Conservation (phyloP, 768 basidiomycete genomes). For the Chalciporus piperatus region DNA sequence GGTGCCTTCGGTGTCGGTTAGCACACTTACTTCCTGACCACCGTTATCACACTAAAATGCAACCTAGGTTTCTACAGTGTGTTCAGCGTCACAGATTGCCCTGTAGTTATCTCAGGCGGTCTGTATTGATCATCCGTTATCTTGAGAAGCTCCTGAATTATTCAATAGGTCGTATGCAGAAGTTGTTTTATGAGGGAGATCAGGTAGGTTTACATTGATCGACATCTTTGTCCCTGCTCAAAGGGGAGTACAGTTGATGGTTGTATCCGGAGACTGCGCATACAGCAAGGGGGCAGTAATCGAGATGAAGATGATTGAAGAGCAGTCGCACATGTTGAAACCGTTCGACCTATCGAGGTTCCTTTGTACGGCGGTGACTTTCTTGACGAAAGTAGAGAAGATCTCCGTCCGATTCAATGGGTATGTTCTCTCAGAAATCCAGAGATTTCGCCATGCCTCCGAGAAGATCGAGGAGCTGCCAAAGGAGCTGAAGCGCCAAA, state of each 20-base stretch:
- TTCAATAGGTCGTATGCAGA: background rate
- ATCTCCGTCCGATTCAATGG: conserved; percentile 6
- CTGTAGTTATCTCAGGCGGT: conserved; percentile 25
- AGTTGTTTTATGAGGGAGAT: conserved; percentile 6
- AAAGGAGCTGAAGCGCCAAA: conserved; percentile 23
- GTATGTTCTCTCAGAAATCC: conserved; percentile 1
- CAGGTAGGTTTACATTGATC: conserved; percentile 4
- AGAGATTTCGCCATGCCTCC: background rate
- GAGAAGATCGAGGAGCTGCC: background rate
- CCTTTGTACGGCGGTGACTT: conserved; percentile 46
- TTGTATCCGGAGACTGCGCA: background rate
- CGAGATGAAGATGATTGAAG: conserved; percentile 45
- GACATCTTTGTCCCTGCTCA: background rate
- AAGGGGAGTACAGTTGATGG: background rate
- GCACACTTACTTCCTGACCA: background rate
- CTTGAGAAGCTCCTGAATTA: background rate
- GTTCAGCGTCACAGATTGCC: conserved; percentile 30
- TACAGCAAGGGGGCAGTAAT: conserved; percentile 41
- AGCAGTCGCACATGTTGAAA: conserved; percentile 37
- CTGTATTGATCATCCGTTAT: background rate
- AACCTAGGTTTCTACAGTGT: conserved; percentile 26
- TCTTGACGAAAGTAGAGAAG: conserved; percentile 40
- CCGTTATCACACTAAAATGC: background rate
- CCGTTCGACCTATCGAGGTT: conserved; percentile 47
- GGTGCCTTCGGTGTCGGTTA: conserved; percentile 42